A percentile compares a stretch with the other conserved stretches of the same genome.
Evolutionary conservation across 805 yeast species (phyloP).

Genomic region (Candida lessepsii): DNA sequence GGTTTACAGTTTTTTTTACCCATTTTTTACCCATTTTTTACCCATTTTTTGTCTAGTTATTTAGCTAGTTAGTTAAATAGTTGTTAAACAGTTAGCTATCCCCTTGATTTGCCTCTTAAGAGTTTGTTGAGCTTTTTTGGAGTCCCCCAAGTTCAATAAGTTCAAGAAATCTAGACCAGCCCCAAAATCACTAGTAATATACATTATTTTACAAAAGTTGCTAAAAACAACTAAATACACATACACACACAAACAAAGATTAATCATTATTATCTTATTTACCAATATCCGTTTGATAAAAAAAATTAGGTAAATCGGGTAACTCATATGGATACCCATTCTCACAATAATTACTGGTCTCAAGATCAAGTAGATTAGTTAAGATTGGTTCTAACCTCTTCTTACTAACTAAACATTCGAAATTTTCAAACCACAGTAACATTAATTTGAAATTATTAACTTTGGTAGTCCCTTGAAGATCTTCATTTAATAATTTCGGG

Average conservation of each 20-base stretch:
- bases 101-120: too few relatives aligned
- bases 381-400: slow-evolving; percentile 8
- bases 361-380: slow-evolving; percentile 9
- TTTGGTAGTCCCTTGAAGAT: neutral
- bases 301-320: slow-evolving; percentile 19
- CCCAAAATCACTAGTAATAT: neutral
- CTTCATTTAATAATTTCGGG: slow-evolving; percentile 19
- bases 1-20: too few relatives aligned
- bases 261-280: too few relatives aligned
- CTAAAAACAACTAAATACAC: too few relatives aligned
- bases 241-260: neutral
- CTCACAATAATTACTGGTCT: neutral
- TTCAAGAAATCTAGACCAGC: too few relatives aligned
- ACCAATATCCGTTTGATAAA: neutral
- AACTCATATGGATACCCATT: slow-evolving; percentile 6
- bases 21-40: too few relatives aligned
- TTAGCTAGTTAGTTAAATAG: too few relatives aligned
- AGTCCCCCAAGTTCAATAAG: too few relatives aligned
- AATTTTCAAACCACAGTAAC: slow-evolving; percentile 2
- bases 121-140: too few relatives aligned
- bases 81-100: too few relatives aligned
- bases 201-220: slow-evolving; percentile 1
- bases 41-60: too few relatives aligned
- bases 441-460: slow-evolving; percentile 3
- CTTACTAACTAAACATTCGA: neutral